Base-by-base conservation (phyloP, 257 asterid genomes). In the Penstemon eatonii region DNA sequence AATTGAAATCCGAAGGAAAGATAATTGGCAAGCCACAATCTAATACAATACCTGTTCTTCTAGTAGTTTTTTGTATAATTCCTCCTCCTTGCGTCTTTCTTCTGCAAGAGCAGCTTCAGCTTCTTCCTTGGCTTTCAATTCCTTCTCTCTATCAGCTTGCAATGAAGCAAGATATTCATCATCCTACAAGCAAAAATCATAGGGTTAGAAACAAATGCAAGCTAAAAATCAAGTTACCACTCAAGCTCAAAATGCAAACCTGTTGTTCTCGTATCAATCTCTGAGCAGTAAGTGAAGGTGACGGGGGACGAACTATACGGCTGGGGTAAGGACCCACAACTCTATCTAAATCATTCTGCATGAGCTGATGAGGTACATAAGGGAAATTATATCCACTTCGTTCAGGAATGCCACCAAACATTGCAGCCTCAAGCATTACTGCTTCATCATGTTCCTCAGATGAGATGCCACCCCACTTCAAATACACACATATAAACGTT, bases 91-190 rank as follows among this genome's bases (percentile, higher is more conserved):
- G 79, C 73, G 87, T 81, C 84, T 86, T 85, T 84, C 83, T 82
- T 89, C 96, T 7, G 79, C 91, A 66, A 83, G 79, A 68, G 86
- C 91, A 81, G 95, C 96, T 78, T 91, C 98, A 73, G 96, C 97
- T 77, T 91, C 99, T 87, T 89, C 96, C 85, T 72, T 82, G 8
- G 95, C 99, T 84, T 87, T 94, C 86, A 94, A 60, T 78, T 89
- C 99, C 86, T 89, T 94, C 80, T 91, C 98, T 79, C 86, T 85
- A 81, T 94, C 99, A 79, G 96, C 99, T 94, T 91, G 92, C 78
- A 94, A 73, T 36, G 99, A 57, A 64, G 99, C 96, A 79, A 87
- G 86, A 79, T 87, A 94, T 76, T 87, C 99, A 81, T 89, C 99
- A 76, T 94, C 98, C 99, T 94, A 82, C 75, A 76, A 42, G 40